Base-by-base conservation (phyloP, 305 asterid species). In the Rubia balearica region DNA sequence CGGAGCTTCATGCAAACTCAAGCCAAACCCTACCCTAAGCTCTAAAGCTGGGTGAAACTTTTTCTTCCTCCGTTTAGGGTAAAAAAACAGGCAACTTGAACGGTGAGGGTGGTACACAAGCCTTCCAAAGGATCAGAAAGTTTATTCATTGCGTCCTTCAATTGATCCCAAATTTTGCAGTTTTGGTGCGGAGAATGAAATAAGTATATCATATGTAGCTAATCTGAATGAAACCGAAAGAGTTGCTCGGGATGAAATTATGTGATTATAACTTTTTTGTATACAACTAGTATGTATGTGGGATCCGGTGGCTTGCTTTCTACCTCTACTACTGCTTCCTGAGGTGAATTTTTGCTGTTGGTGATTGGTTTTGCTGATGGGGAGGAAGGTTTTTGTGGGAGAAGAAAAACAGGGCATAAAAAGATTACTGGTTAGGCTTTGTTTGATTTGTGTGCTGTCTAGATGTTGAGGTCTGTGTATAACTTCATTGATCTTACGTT, bases 121-220 rank as follows among this genome's bases (percentile, higher is more conserved):
- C 67, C 61, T 66, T 57, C 66, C 61, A 22, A 72, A 55, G 42
- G 45, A 53, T 14, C 19, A 41, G 69, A 65, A 59, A 36, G 61
- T 74, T 66, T 65, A 21, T 72, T 14, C 40, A 45, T 66, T 45
- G 70, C 41, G 51, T 45, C 68, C 71, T 59, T 45, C 41, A 68
- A 65, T 62, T 61, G 76, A 72, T 53, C 68, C 68, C 70, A 64
- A 55, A 43, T 68, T 76, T 72, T 49, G 65, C 71, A 62, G 60
- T 48, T 70, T 76, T 75, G 78, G 78, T 77, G 74, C 64, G 70
- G 81, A 70, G 79, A 74, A 74, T 1, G 38, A 46, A 78, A 70
- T 72, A 70, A 67, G 21, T 13, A 63, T 17, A 30, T 30, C 62
- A 53, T 66, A 27, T 68, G 76, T 68, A 73, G 67, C 79, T 30